A percentile compares a stretch with the other conserved stretches of the same genome.
These are phyloP conservation scores for Pneumocystis wakefieldiae DNA, from an alignment of 1,139 yeast genomes.

Conservation along the genomic window DNA sequence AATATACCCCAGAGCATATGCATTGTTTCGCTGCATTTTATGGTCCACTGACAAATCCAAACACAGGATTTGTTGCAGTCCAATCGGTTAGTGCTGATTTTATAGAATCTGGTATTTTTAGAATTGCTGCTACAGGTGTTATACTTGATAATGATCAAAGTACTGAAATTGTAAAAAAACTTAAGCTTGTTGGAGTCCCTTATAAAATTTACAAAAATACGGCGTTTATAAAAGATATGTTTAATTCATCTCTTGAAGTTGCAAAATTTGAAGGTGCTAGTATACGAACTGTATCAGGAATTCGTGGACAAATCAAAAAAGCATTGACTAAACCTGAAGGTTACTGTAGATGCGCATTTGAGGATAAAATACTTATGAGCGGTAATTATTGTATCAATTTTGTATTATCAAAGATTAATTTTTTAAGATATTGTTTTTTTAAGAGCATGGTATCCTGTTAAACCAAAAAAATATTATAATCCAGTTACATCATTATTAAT, in stretches of 20 bases:
- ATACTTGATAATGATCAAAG: constrained; percentile 82
- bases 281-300: constrained; percentile 90
- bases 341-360: constrained; percentile 95
- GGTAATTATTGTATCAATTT: constrained; percentile 10
- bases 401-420: constrained; percentile 9
- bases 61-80: constrained; percentile 92
- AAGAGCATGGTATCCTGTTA: constrained; percentile 95
- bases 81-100: constrained; percentile 55
- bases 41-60: constrained; percentile 94
- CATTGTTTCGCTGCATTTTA: constrained; percentile 92
- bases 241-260: constrained; percentile 77
- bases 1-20: constrained; percentile 96
- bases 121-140: constrained; percentile 96
- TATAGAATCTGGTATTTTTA: constrained; percentile 74
- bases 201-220: constrained; percentile 88
- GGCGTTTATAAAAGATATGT: constrained; percentile 95
- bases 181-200: constrained; percentile 90
- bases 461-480: constrained; percentile 77
- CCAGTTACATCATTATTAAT: constrained; percentile 86
- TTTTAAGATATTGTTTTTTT: constrained; percentile 63
- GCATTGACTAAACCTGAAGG: constrained; percentile 93
- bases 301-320: constrained; percentile 91
- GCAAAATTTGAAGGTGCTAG: constrained; percentile 98
- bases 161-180: constrained; percentile 85
- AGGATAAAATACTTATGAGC: constrained; percentile 71